Conservation (phyloP, 2,329 filamentous ascomycete genomes). For the Beauveria brongniartii region DNA sequence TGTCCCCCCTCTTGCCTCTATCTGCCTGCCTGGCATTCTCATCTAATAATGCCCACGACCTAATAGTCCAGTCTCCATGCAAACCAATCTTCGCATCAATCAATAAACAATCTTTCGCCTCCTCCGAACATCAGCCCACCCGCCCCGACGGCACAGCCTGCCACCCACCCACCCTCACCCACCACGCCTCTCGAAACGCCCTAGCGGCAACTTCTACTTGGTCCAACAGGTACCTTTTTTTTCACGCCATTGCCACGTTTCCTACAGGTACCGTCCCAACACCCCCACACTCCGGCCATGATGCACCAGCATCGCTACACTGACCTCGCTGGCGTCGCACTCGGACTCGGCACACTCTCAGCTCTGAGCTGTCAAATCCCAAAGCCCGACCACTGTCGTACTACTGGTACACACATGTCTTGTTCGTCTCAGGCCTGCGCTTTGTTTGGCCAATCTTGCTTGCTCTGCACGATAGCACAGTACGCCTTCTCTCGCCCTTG, state of each 20-base stretch:
- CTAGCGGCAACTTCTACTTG: not conserved
- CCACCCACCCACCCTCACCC: not conserved
- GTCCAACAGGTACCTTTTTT: not conserved
- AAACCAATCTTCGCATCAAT: too few species aligned
- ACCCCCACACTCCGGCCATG: not conserved
- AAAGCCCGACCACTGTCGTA: too few species aligned
- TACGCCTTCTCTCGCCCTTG: not conserved
- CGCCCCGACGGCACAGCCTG: not conserved
- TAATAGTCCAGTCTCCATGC: not conserved
- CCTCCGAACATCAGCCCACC: not conserved
- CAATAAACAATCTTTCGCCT: not conserved
- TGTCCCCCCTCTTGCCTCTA: not conserved
- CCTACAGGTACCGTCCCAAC: not conserved
- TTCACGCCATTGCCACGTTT: too few species aligned
- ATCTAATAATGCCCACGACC: not conserved
- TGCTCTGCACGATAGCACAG: not conserved
- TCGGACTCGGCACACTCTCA: too few species aligned
- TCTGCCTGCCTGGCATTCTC: not conserved
- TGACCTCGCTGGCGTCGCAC: not conserved
- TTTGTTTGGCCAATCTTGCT: not conserved
- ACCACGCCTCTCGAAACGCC: not conserved
- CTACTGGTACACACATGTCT: not conserved
- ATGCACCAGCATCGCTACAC: not conserved
- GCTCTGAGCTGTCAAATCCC: too few species aligned
- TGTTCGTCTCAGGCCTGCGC: not conserved